Evolutionary conservation across 148 eudicot genomes (phyloP).

Genomic region (Mesembryanthemum crystallinum): DNA sequence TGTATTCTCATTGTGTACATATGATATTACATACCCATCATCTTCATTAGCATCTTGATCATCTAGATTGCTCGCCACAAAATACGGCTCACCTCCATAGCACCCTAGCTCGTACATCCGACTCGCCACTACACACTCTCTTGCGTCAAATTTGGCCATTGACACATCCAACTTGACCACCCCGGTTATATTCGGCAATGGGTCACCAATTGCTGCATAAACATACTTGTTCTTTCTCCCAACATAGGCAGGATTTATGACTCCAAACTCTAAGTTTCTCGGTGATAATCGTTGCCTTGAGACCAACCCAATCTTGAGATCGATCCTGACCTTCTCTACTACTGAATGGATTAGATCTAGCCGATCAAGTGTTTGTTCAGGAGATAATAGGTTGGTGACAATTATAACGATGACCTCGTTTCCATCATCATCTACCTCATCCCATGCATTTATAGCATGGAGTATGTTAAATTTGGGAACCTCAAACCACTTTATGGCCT

Average conservation of each 20-base stretch:
- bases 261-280: slow-evolving; percentile 41
- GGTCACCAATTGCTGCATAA: slow-evolving; percentile 41
- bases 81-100: slow-evolving; percentile 60
- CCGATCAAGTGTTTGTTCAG: slow-evolving; percentile 39
- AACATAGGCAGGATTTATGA: slow-evolving; percentile 42
- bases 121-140: slow-evolving; percentile 39
- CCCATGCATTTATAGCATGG: slow-evolving; percentile 58
- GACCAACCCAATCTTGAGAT: slow-evolving; percentile 35
- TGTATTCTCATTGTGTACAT: slow-evolving; percentile 45
- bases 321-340: slow-evolving; percentile 39
- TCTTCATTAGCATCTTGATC: slow-evolving; percentile 46
- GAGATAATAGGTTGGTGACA: slow-evolving; percentile 39
- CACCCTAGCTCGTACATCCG: slow-evolving; percentile 40
- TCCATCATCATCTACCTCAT: slow-evolving; percentile 42
- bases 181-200: slow-evolving; percentile 41
- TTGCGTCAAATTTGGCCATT: slow-evolving; percentile 24
- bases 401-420: slow-evolving; percentile 45
- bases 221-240: slow-evolving; percentile 48
- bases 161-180: slow-evolving; percentile 53
- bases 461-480: slow-evolving; percentile 47
- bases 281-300: slow-evolving; percentile 32
- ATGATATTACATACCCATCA: slow-evolving; percentile 52
- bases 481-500: slow-evolving; percentile 45
- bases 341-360: slow-evolving; percentile 36
- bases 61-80: slow-evolving; percentile 43